Percentiles rank a stretch among this genome's conserved stretches.
Evolutionary conservation across 306 rosid genomes (phyloP).

Genomic region (Elaeagnus macrophylla): DNA sequence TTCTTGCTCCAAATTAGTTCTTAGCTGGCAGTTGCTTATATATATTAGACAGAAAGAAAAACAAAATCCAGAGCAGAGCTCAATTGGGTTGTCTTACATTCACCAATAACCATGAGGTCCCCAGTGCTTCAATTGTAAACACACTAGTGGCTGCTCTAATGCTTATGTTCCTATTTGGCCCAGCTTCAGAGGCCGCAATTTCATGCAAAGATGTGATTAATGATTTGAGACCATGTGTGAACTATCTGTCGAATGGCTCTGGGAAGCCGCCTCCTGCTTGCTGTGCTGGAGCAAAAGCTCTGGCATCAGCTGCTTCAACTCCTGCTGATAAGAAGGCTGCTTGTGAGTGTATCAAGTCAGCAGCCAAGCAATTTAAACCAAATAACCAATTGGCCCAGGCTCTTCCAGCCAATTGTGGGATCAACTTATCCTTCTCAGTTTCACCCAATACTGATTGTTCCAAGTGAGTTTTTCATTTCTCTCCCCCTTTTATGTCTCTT

Average conservation of each 20-base stretch:
- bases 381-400: slow-evolving; percentile 45
- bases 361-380: slow-evolving; percentile 34
- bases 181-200: slow-evolving; percentile 46
- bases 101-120: too few species aligned
- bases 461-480: slow-evolving; percentile 25
- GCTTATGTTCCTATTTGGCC: background rate
- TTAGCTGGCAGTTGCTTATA: too few species aligned
- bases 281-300: slow-evolving; percentile 56
- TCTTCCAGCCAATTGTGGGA: slow-evolving; percentile 66
- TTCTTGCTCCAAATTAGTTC: too few species aligned
- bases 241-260: slow-evolving; percentile 53
- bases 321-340: slow-evolving; percentile 48
- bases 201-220: slow-evolving; percentile 48
- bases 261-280: slow-evolving; percentile 62
- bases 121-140: too few species aligned
- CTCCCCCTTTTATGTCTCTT: too few species aligned
- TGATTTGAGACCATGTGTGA: slow-evolving; percentile 55
- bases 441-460: slow-evolving; percentile 62
- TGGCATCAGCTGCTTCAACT: slow-evolving; percentile 42
- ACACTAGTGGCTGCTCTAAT: too few species aligned
- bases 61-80: too few species aligned
- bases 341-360: slow-evolving; percentile 55
- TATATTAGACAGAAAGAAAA: too few species aligned
- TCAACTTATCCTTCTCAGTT: slow-evolving; percentile 27
- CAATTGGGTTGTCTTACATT: too few species aligned